Conservation (phyloP, 768 basidiomycete genomes). For the Hygrocybe coccinea region DNA sequence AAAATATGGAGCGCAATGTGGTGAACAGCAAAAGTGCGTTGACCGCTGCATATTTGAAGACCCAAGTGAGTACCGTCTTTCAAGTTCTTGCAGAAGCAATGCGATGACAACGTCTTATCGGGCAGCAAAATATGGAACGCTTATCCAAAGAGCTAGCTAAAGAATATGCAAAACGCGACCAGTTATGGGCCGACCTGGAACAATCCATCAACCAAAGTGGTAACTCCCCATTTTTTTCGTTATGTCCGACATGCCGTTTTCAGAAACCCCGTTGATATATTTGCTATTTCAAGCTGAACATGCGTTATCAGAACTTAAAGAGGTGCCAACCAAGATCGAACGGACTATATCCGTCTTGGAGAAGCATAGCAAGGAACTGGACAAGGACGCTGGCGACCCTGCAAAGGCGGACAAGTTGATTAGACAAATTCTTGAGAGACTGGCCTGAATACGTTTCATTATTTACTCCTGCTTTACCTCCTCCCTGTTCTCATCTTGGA, state of each 20-base stretch:
- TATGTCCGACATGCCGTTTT: constrained; percentile 1
- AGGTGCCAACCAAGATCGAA: constrained; percentile 49
- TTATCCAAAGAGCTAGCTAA: constrained; percentile 44
- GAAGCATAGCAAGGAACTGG: constrained; percentile 45
- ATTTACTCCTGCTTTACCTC: not conserved
- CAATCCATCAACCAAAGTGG: constrained; percentile 42
- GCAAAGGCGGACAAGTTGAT: constrained; percentile 26
- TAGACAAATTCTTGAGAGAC: constrained; percentile 26
- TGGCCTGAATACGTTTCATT: constrained; percentile 7
- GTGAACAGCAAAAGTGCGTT: constrained; percentile 43
- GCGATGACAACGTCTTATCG: not conserved
- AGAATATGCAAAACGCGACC: constrained; percentile 44
- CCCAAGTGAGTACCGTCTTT: constrained; percentile 37
- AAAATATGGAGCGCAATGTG: constrained; percentile 43
- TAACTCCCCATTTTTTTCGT: constrained; percentile 26
- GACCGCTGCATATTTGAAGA: constrained; percentile 33
- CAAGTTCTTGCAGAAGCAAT: not conserved
- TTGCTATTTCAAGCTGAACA: constrained; percentile 3
- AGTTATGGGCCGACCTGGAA: constrained; percentile 49
- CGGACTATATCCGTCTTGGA: constrained; percentile 48
- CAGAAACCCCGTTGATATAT: not conserved
- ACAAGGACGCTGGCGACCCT: constrained; percentile 29
- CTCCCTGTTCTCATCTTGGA: not conserved
- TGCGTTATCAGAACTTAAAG: constrained; percentile 38
- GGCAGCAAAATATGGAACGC: constrained; percentile 39